These are phyloP conservation scores for Teratosphaeria gauchensis DNA, from an alignment of 2,329 filamentous ascomycete species.

Conservation along the genomic window DNA sequence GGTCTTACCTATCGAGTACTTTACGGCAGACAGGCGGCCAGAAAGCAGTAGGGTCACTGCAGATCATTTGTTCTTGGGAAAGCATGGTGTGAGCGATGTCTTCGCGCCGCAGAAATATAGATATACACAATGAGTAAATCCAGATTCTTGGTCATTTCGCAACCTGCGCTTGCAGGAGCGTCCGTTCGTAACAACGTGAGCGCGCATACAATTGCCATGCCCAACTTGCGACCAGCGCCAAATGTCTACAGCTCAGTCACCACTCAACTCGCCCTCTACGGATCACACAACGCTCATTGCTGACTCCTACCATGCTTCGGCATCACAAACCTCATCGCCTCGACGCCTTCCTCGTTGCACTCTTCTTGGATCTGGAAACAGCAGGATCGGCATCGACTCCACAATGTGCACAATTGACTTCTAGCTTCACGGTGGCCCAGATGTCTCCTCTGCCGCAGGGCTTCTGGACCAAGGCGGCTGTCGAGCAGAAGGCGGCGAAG, in stretches of 20 bases:
- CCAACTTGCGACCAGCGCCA: neutral
- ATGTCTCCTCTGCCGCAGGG: constrained; percentile 26
- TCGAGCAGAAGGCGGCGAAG: constrained; percentile 26
- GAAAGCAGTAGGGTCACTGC: too few relatives aligned
- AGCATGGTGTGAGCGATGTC: neutral
- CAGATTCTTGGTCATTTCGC: too few relatives aligned
- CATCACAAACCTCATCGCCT: neutral
- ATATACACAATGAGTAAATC: neutral
- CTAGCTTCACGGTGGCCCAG: constrained; percentile 28
- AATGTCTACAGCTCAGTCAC: neutral
- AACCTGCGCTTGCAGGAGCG: too few relatives aligned
- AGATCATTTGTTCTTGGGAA: neutral
- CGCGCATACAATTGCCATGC: too few relatives aligned
- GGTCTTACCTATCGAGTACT: neutral
- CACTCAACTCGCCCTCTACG: neutral
- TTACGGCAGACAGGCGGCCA: neutral
- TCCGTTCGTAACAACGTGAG: too few relatives aligned
- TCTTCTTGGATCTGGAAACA: constrained; percentile 1
- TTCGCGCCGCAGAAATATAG: neutral
- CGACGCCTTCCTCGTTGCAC: neutral
- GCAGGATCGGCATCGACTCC: neutral
- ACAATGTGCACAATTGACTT: constrained; percentile 23
- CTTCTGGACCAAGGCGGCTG: constrained; percentile 23
- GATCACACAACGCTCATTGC: neutral
- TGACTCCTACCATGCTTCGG: neutral